Evolutionary conservation across 306 rosid species (phyloP), one percentile per base, ranked within the genome.

Genomic region (Luffa acutangula): DNA sequence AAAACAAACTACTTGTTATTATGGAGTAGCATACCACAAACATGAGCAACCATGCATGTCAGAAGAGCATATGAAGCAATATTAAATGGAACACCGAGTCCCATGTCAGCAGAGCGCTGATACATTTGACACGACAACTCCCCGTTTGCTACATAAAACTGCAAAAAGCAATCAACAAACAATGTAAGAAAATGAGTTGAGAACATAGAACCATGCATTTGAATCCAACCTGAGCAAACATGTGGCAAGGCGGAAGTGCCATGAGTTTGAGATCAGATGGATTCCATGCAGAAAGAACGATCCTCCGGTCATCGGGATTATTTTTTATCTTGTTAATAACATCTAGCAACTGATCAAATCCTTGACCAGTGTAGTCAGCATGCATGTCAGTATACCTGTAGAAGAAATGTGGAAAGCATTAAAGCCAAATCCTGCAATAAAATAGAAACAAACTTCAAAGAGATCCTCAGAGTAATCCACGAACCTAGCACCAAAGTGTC

Each of bases 201-300:
- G 7, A 31, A 39, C 25, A 7, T 1, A 1, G 25, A 8, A 59
- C 74, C 62, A 11, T 43, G 54, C 52, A 49, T 64, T 73, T 65
- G 36, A 67, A 86, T 74, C 78, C 25, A 77, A 95, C 97, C 96
- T 95, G 99, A 3, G 93, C 90, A 87, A 90, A 91, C 97, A 93
- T 95, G 88, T 93, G 99, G 85, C 97, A 95, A 33, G 97, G 97
- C 46, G 97, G 99, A 77, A 95, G 97, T 65, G 97, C 97, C 99
- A 95, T 91, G 85, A 88, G 87, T 84, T 90, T 90, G 76, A 95
- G 96, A 89, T 95, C 99, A 42, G 93, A 79, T 62, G 97, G 97
- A 89, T 93, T 93, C 97, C 99, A 95, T 0, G 97, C 97, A 39
- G 97, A 91, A 80, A 95, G 93, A 78, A 95, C 86, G 75, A 95